A percentile compares a stretch with the other conserved stretches of the same genome.
These are phyloP conservation scores for Brassica hybrid DNA, from an alignment of 441 rosid genomes.

Conservation along the genomic window DNA sequence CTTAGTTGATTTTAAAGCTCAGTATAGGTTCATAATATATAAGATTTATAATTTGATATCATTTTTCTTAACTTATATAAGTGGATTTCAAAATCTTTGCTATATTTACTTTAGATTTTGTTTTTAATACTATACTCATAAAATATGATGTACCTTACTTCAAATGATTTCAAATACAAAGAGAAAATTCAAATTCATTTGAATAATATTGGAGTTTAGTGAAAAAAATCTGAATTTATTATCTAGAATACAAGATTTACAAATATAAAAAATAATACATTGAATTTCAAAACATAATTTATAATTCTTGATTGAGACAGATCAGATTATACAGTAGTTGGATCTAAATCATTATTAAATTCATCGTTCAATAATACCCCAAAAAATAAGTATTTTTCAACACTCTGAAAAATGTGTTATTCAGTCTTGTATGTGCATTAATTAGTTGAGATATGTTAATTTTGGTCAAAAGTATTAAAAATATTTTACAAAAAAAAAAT, in stretches of 20 bases:
- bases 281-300: not conserved
- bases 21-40: no score
- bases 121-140: not conserved
- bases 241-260: not conserved
- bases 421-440: not conserved
- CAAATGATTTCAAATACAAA: not conserved
- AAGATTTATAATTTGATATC: not conserved
- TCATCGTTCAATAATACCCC: not conserved
- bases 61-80: not conserved
- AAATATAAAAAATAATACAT: not conserved
- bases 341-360: not conserved
- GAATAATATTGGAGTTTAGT: not conserved
- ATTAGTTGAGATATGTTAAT: not conserved
- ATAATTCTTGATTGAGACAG: not conserved
- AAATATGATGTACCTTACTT: not conserved
- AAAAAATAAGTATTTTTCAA: not conserved
- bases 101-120: not conserved
- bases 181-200: not conserved
- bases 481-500: not conserved
- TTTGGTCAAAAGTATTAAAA: not conserved
- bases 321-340: not conserved
- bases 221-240: not conserved
- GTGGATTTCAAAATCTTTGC: not conserved
- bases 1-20: no score
- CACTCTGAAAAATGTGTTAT: not conserved